Base-by-base conservation (phyloP, 1,284 basidiomycete genomes). In the Ceratobasidium sp. region DNA sequence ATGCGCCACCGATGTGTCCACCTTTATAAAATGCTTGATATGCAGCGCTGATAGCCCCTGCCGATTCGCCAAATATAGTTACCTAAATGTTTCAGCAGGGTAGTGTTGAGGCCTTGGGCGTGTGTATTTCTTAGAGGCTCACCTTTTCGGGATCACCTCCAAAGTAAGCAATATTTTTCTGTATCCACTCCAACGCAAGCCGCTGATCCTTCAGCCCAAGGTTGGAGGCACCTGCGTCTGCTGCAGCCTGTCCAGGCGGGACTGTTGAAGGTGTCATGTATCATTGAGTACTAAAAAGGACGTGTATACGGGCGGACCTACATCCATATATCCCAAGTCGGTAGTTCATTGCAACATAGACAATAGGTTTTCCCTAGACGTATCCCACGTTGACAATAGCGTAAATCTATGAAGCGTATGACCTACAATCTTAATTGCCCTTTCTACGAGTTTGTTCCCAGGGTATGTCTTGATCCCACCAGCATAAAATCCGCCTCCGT, bases 241-340 rank as follows among this genome's bases (percentile, higher is more conserved):
- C 82, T 7, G 83, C 81, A 28, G 83, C 83, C 4, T 84, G 64
- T 80, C 80, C 52, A 80, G 81, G 77, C n/a, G 54, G 13, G 66
- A 77, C 80, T 75, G 33, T 33, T 77, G 69, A 62, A 56, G 26
- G 15, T 42, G 17, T 52, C 26, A 15, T 46, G 17, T 17, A 10
- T 23, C 33, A 42, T 10, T 77, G 4, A 33, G 20, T 42, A 33
- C 33, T 33, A 23, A 20, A n/a, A 20, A 15, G 1, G 23, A 6
- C 0, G 9, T 3, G 38, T 23, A 23, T 12, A 33, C 15, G 17
- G 42, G 56, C 4, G 15, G 5, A 57, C 80, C 79, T 75, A 74
- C 84, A 88, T n/a, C 88, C 88, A 68, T 86, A 84, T 15, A 86
- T 82, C 26, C 85, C 86, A 5, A 88, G 80, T 26, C 88, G 85